Base-by-base conservation (phyloP, 768 basidiomycete species). In the Suillus occidentalis region DNA sequence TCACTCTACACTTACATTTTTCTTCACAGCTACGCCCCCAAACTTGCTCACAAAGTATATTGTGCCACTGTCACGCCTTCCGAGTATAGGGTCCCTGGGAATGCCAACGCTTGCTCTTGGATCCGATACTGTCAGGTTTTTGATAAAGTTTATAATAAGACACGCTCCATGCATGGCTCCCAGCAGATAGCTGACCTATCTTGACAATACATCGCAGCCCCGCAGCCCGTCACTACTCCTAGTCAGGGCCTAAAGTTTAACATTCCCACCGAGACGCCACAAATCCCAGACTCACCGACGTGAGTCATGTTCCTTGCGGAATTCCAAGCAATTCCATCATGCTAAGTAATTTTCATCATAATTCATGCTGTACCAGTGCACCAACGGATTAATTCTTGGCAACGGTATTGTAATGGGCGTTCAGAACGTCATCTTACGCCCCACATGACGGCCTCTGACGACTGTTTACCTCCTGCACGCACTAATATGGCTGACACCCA, bases 21-120 rank as follows among this genome's bases (percentile, higher is more conserved):
- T 4, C 58, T 59, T 59, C 58, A 59, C 58, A 59, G 12, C 6
- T 59, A 28, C 42, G 58, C 40, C 58, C 57, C 28, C 10, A 20
- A 28, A 18, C 14, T 42, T 13, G 3, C 40, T 42, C 58, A 59
- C 58, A 42, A 28, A 28, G 20, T 39, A 42, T 18, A 20, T 42
- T 12, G 18, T 10, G 18, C 18, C 16, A 42, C 25, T 12, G 39
- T 28, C 58, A 59, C 40, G 40, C 31, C 39, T 25, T 58, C 37
- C 37, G 14, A 39, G 16, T 5, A 28, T 42, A 40, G 16, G 14
- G 58, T 59, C 25, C 40, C 40, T 42, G 39, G 25, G 57, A 59
- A 39, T 25, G n/a, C 18, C 1, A 59, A 42, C 16, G 10, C 58
- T 28, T 42, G 40, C 18, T 42, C 39, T 59, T 42, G 12, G 39